Evolutionary conservation across 495 filamentous ascomycete species (phyloP).

Genomic region (Hyaloscypha finlandica): DNA sequence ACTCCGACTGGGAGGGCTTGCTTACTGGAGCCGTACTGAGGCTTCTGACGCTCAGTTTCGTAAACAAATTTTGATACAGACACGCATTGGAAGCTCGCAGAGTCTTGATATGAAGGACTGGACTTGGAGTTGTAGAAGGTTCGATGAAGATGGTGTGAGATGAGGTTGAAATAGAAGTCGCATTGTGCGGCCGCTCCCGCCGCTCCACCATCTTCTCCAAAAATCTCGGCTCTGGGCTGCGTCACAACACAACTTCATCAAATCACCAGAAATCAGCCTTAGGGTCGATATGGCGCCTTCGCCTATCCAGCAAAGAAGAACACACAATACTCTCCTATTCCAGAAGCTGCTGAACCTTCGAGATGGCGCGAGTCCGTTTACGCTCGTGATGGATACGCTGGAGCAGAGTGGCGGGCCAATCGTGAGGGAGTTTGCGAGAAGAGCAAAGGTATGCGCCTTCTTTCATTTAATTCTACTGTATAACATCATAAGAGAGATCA

Average conservation of each 20-base stretch:
- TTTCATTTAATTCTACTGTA: slow-evolving; percentile 3
- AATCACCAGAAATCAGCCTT: background rate
- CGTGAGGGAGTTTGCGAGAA: slow-evolving; percentile 68
- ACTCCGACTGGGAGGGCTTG: too few relatives aligned
- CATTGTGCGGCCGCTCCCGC: background rate
- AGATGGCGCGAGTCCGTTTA: slow-evolving; percentile 83
- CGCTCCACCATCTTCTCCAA: background rate
- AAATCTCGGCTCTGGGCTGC: background rate
- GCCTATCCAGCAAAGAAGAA: slow-evolving; percentile 66
- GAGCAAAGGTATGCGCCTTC: slow-evolving; percentile 63
- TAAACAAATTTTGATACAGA: too few relatives aligned
- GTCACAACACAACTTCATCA: background rate
- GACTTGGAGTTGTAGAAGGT: background rate
- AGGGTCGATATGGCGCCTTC: slow-evolving; percentile 46
- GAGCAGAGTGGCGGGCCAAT: slow-evolving; percentile 79
- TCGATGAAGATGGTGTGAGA: background rate
- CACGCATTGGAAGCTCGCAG: too few relatives aligned
- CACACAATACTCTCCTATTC: slow-evolving; percentile 84
- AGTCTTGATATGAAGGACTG: background rate
- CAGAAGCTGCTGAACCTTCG: slow-evolving; percentile 78
- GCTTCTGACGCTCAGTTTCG: too few relatives aligned
- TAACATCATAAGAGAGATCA: background rate
- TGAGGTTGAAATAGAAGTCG: background rate
- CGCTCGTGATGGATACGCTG: slow-evolving; percentile 78
- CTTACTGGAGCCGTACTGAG: too few relatives aligned